A percentile compares a stretch with the other conserved stretches of the same genome.
phyloP scores from a whole-genome alignment of 2,329 filamentous ascomycete species.

The Hymenotorrendiella dingleyae region DNA sequence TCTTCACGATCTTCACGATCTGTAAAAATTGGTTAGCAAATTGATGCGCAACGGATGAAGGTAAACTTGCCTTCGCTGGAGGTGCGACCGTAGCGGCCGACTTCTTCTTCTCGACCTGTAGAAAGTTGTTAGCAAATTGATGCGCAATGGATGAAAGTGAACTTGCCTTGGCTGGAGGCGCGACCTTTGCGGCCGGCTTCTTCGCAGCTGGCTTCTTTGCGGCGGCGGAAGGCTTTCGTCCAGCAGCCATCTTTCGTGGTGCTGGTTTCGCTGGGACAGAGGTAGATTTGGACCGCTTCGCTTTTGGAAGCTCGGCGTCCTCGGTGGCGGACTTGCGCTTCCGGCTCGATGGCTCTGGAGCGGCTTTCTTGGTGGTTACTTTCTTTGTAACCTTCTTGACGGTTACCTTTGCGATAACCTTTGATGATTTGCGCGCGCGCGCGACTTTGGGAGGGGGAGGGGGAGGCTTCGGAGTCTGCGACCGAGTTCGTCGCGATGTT shows the following conservation, averaged over 20 bases:
- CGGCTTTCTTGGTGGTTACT: constrained; percentile 11
- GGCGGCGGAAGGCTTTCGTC: no score
- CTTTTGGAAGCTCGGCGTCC: constrained; percentile 13
- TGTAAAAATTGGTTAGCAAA: neutral
- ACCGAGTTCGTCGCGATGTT: neutral
- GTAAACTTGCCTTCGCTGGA: neutral
- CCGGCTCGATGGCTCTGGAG: constrained; percentile 6
- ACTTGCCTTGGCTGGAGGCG: constrained; percentile 10
- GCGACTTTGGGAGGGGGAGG: neutral
- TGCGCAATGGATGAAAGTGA: no score
- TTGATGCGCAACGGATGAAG: neutral
- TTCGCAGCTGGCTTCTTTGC: no score
- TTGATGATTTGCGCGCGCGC: no score
- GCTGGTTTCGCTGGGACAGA: constrained; percentile 17
- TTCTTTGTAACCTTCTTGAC: constrained; percentile 26
- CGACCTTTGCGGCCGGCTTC: constrained; percentile 11
- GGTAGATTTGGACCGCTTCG: constrained; percentile 19
- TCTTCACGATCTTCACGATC: no score
- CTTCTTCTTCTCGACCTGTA: constrained; percentile 19
- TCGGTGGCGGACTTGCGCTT: constrained; percentile 19
- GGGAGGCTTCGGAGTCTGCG: neutral
- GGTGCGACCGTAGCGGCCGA: neutral
- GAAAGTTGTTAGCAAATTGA: no score
- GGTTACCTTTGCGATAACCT: constrained; percentile 10
- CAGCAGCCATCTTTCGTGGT: constrained; percentile 6